Base-by-base conservation (phyloP, 257 asterid species). In the Solanum infundibuliforme region DNA sequence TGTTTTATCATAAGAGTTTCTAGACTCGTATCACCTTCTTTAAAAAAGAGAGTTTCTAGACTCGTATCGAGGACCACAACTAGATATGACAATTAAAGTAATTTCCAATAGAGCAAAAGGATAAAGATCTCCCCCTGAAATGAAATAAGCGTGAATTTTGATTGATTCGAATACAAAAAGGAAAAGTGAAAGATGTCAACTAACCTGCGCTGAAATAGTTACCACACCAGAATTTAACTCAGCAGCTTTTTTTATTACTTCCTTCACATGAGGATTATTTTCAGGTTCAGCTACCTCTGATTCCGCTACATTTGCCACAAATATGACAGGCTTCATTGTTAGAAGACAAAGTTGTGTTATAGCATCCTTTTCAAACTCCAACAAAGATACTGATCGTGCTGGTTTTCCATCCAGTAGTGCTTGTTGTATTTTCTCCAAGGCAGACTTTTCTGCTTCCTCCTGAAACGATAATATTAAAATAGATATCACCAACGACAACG, bases 381-480 rank as follows among this genome's bases (percentile, higher is more conserved):
- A 89, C 89, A 97, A 92, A 83, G 98, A 66, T 73, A 95, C 98
- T 83, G 99, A 92, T 91, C 99, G 91, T 87, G 99, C 99, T 72
- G 99, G 99, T 91, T 94, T 97, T 92, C 99, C 99, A 83, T 93
- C 98, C 98, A 95, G 20, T 88, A 97, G 92, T 73, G 97, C 98
- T 88, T 84, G 90, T 87, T 84, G 93, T 88, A 97, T 95, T 89
- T 88, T 94, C 86, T 92, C 98, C 90, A 97, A 92, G 25, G 96
- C 99, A 89, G 96, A 92, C 89, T 92, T 97, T 92, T 97, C 99
- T 87, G 98, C 96, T 93, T 94, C 99, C 91, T 96, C 99, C 99
- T 96, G 92, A 90, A 90, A 69, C 38, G 2, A 34, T 55, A 29
- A 35, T 86, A 89, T 52, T 82, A 84, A 90, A 65, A 88, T 39